A percentile compares a stretch with the other conserved stretches of the same genome.
Conservation (phyloP, 441 rosid species). For the Gossypium schwendimanii region DNA sequence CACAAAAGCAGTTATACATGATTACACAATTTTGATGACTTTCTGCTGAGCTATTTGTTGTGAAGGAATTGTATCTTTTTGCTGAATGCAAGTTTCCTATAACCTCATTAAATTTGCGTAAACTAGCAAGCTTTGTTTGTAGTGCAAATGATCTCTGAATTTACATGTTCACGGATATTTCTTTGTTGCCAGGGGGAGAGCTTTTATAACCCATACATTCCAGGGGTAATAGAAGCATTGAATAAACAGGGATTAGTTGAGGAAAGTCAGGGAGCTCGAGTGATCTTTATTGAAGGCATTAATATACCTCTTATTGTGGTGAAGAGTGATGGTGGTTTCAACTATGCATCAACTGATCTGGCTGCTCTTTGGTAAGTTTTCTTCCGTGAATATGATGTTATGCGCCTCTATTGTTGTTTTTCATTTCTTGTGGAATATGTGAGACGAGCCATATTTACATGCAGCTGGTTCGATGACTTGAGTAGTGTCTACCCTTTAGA, state of each 20-base stretch:
- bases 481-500: neutral
- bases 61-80: neutral
- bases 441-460: neutral
- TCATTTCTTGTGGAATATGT: neutral
- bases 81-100: neutral
- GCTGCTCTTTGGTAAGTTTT: conserved; percentile 78
- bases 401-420: neutral
- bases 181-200: conserved; percentile 75
- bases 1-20: neutral
- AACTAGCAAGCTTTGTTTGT: neutral
- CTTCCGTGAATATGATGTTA: neutral
- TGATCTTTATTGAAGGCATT: conserved; percentile 61
- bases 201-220: conserved; percentile 77
- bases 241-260: conserved; percentile 57
- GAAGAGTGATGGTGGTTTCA: conserved; percentile 92
- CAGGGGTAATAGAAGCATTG: conserved; percentile 47
- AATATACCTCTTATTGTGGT: conserved; percentile 84
- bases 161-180: neutral
- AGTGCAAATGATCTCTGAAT: neutral
- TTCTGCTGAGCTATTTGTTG: neutral
- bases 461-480: neutral
- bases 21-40: neutral
- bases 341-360: conserved; percentile 89
- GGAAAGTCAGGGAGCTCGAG: conserved; percentile 90
- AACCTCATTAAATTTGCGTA: neutral